phyloP scores from a whole-genome alignment of 2,329 filamentous ascomycete genomes.

The Sporothrix variecibatus region DNA sequence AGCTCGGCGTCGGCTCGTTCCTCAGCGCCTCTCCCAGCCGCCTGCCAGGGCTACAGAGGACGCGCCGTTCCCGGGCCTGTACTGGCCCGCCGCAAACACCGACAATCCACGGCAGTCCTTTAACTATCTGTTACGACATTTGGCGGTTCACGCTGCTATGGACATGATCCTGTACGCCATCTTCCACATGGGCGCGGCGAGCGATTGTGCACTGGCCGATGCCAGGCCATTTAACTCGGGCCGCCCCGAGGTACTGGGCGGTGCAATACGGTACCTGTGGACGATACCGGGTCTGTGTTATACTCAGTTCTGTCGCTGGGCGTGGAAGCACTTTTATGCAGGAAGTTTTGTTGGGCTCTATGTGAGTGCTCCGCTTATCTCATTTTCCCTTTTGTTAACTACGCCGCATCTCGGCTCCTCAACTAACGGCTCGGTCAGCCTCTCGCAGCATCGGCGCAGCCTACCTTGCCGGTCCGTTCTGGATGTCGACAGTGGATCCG shows the following conservation, averaged over 20 bases:
- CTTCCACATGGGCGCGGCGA: constrained; percentile 72
- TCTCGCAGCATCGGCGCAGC: constrained; percentile 70
- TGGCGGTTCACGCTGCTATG: constrained; percentile 87
- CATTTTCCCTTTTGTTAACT: too few relatives aligned
- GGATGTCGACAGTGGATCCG: constrained; percentile 95
- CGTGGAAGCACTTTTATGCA: constrained; percentile 73
- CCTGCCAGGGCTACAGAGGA: constrained; percentile 61
- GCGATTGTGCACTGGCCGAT: constrained; percentile 72
- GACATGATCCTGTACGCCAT: constrained; percentile 76
- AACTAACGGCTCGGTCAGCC: constrained; percentile 16
- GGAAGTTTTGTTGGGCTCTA: constrained; percentile 77
- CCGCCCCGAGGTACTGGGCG: constrained; percentile 51
- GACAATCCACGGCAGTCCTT: constrained; percentile 61
- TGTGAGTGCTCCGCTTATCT: constrained; percentile 57
- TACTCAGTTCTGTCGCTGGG: constrained; percentile 70
- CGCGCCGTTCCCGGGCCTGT: constrained; percentile 77
- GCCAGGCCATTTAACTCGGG: constrained; percentile 62
- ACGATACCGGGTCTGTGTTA: constrained; percentile 75
- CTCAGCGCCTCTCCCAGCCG: constrained; percentile 34
- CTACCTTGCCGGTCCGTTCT: constrained; percentile 79
- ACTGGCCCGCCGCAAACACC: constrained; percentile 65
- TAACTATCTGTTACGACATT: constrained; percentile 71
- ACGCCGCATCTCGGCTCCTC: too few relatives aligned
- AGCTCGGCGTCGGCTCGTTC: not conserved
- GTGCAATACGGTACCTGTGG: constrained; percentile 71